These are phyloP conservation scores for Linanthus parryae DNA, from an alignment of 148 eudicot species.

Conservation along the genomic window DNA sequence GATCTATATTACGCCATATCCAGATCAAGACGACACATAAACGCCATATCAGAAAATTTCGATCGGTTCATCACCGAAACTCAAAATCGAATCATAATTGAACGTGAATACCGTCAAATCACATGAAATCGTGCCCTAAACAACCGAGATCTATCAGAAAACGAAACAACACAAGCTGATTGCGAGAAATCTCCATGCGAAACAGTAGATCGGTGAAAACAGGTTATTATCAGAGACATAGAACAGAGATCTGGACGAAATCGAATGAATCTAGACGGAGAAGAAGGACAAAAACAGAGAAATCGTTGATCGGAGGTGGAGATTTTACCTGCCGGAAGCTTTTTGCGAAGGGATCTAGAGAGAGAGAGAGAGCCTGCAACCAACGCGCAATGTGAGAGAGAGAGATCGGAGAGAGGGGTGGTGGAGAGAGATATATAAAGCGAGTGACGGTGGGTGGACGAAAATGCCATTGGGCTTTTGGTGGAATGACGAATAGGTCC, in stretches of 20 bases:
- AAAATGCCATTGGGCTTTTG: too few species aligned
- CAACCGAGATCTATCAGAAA: background rate
- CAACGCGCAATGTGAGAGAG: too few species aligned
- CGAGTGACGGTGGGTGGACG: too few species aligned
- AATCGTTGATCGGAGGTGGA: too few species aligned
- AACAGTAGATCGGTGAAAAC: background rate
- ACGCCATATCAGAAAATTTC: background rate
- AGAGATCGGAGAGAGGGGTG: too few species aligned
- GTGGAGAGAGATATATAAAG: too few species aligned
- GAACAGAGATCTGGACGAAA: background rate
- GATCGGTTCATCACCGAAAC: background rate
- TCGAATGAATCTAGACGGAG: too few species aligned
- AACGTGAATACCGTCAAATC: background rate
- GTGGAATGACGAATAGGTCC: too few species aligned
- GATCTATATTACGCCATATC: background rate
- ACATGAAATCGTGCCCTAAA: background rate
- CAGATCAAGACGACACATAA: background rate
- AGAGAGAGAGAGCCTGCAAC: slow-evolving; percentile 6
- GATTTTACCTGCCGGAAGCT: slow-evolving; percentile 11
- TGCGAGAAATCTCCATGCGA: background rate
- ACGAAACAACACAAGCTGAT: background rate
- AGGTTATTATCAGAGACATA: background rate
- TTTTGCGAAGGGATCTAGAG: slow-evolving; percentile 14
- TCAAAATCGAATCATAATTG: background rate
- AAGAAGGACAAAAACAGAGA: too few species aligned